These are phyloP conservation scores for Vairimorpha necatrix DNA, from an alignment of 371 early-diverging fungal genomes.

Conservation along the genomic window DNA sequence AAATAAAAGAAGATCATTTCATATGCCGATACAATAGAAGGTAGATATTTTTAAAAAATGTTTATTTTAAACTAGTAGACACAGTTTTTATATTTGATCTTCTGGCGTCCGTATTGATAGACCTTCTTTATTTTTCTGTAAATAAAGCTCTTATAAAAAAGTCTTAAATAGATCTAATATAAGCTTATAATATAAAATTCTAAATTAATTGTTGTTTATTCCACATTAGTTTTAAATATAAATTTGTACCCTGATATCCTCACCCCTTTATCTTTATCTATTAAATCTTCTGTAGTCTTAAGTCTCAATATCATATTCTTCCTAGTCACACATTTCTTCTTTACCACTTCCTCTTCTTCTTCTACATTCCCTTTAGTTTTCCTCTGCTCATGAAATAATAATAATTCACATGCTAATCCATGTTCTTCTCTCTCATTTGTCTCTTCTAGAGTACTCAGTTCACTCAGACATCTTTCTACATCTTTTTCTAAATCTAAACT, in stretches of 20 bases:
- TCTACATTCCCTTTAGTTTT: neutral
- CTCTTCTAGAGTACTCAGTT: neutral
- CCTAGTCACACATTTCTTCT: neutral
- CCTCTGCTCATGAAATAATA: conserved; percentile 30
- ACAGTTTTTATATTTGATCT: too few species aligned
- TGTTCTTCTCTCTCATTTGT: neutral
- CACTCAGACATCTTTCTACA: neutral
- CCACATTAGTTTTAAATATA: too few species aligned
- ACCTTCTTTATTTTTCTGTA: too few species aligned
- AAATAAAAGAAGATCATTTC: too few species aligned
- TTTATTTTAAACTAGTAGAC: too few species aligned
- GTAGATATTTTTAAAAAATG: too few species aligned
- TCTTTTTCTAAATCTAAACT: neutral
- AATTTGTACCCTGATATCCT: conserved; percentile 12
- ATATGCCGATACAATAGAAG: too few species aligned
- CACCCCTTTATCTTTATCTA: neutral
- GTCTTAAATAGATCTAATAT: too few species aligned
- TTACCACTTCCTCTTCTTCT: conserved; percentile 4
- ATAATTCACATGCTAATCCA: conserved; percentile 16
- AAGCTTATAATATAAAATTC: too few species aligned
- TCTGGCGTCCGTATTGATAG: too few species aligned
- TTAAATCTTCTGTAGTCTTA: conserved; percentile 2
- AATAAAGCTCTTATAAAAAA: too few species aligned
- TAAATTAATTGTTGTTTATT: too few species aligned
- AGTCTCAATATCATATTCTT: conserved; percentile 14